Evolutionary conservation across 208 protist species (phyloP).

Genomic region (Trypanosoma congolense): DNA sequence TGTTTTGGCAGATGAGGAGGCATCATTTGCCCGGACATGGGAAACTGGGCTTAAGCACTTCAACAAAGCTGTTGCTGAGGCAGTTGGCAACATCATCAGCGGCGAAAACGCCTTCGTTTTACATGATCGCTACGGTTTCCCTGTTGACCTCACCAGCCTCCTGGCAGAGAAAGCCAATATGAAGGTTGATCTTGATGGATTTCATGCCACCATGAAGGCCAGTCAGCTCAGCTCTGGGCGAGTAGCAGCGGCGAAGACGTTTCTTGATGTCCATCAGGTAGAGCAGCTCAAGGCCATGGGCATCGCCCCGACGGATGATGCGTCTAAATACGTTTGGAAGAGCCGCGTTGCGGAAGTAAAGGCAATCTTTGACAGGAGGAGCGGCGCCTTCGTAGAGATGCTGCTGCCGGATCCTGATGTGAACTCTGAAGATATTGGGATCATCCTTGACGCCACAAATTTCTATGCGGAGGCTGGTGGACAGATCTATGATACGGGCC

Average conservation of each 20-base stretch:
- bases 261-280: slow-evolving; percentile 79
- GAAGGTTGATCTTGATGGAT: slow-evolving; percentile 81
- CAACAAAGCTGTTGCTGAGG: slow-evolving; percentile 69
- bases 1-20: slow-evolving; percentile 95
- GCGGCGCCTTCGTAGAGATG: slow-evolving; percentile 59
- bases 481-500: slow-evolving; percentile 95
- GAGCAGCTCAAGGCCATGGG: slow-evolving; percentile 71
- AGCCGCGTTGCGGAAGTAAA: slow-evolving; percentile 67
- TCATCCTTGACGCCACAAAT: slow-evolving; percentile 94
- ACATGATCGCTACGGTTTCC: slow-evolving; percentile 97
- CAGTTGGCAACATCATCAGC: slow-evolving; percentile 68
- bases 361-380: slow-evolving; percentile 86
- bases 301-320: slow-evolving; percentile 91
- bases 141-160: slow-evolving; percentile 96
- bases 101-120: slow-evolving; percentile 91
- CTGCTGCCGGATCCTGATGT: slow-evolving; percentile 37
- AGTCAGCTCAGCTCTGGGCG: slow-evolving; percentile 61
- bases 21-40: slow-evolving; percentile 94
- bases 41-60: slow-evolving; percentile 94
- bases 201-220: slow-evolving; percentile 81
- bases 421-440: slow-evolving; percentile 62
- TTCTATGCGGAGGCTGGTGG: slow-evolving; percentile 98
- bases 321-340: slow-evolving; percentile 92
- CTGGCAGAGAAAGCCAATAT: slow-evolving; percentile 95
- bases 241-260: slow-evolving; percentile 75